Base-by-base conservation (phyloP, 257 asterid genomes). In the Nicotiana paniculata region DNA sequence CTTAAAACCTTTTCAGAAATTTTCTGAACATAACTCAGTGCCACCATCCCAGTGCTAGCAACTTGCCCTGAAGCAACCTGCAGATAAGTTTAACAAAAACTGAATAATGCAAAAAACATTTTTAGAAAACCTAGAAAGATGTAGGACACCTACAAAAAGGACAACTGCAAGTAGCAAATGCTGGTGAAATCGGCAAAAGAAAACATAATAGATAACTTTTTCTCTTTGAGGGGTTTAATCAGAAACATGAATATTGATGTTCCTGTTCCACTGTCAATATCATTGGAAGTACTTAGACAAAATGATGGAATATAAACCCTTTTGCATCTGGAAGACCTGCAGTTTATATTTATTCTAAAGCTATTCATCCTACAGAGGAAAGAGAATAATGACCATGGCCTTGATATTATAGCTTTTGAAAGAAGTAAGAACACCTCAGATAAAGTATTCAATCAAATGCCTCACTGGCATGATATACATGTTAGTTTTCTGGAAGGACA, bases 51-150 rank as follows among this genome's bases (percentile, higher is more conserved):
- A 85, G 97, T 91, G 88, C 92, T 93, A 69, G 97, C 96, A 86
- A 93, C 89, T 88, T 93, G 96, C 81, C 94, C 97, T 75, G 97
- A 86, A 64, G 97, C 92, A 24, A 91, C 94, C 96, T 91, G 88
- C 85, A 85, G 5, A 51, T 21, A 55, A 63, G 16, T 43, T 39
- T 48, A 18, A 74, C 53, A n/a, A 70, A 70, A 51, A 53, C 76
- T 51, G 46, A 75, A 75, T 28, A 51, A 28, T 8, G 17, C 32
- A 9, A 51, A 75, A 51, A 75, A 13, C 63, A 46, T 74, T 10
- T 5, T 5, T 13, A 51, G 53, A 51, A 7, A 51, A 74, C 15
- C 4, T 48, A 18, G 80, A 28, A 15, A 48, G 63, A 48, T 51
- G 79, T 26, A 72, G 51, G 3, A 16, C 46, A 51, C 43, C 79